Conservation (phyloP, 2,329 filamentous ascomycete genomes). For the Cryphonectria naterciae region DNA sequence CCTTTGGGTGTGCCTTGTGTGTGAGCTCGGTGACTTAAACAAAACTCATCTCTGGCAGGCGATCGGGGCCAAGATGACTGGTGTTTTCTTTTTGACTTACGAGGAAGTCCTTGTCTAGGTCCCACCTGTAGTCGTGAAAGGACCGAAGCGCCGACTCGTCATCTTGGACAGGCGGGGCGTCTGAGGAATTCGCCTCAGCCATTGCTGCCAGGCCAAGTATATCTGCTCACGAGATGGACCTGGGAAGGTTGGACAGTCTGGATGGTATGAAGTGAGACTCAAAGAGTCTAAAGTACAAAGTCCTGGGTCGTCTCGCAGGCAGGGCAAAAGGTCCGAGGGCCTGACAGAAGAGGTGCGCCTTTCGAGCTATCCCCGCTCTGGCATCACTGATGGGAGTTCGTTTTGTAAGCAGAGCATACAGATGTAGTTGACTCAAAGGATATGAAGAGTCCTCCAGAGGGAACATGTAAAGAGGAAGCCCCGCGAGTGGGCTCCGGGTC, state of each 20-base stretch:
- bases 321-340: background rate
- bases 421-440: background rate
- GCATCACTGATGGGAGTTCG: background rate
- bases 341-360: background rate
- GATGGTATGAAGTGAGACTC: background rate
- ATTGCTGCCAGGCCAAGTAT: background rate
- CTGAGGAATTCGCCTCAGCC: conserved; percentile 10
- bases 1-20: conserved; percentile 8
- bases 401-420: background rate
- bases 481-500: conserved; percentile 14
- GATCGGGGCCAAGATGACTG: background rate
- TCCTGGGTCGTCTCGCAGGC: background rate
- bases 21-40: background rate
- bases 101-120: conserved; percentile 29
- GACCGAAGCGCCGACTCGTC: conserved; percentile 14
- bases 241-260: background rate
- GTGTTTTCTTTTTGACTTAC: conserved; percentile 12
- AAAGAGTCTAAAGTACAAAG: background rate
- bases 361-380: background rate
- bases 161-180: background rate
- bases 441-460: background rate
- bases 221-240: background rate
- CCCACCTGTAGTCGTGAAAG: conserved; percentile 29
- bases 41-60: background rate
- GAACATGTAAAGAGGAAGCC: background rate